phyloP scores from a whole-genome alignment of 805 yeast genomes.

The Debaryomyces prosopidis region DNA sequence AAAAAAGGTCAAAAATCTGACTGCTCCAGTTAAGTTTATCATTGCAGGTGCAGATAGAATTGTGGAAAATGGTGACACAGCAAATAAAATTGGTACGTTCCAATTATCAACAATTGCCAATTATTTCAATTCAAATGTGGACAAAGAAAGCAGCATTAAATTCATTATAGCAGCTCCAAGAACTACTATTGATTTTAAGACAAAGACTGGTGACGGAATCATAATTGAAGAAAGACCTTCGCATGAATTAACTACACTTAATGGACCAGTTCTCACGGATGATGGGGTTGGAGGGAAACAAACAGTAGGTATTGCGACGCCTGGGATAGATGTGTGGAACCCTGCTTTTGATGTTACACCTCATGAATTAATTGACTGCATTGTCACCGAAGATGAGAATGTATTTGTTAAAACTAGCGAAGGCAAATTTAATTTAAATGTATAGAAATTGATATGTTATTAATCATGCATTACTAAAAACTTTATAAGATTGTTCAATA shows the following conservation, averaged over 20 bases:
- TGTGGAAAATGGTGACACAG: constrained; percentile 91
- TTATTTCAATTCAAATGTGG: constrained; percentile 29
- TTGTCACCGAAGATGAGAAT: constrained; percentile 78
- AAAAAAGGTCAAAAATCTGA: constrained; percentile 20
- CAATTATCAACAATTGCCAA: constrained; percentile 79
- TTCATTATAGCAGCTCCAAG: constrained; percentile 95
- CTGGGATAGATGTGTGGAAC: constrained; percentile 86
- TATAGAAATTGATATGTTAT: not conserved
- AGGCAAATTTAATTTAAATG: constrained; percentile 51
- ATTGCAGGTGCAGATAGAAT: constrained; percentile 96
- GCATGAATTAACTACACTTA: constrained; percentile 71
- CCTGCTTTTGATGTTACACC: constrained; percentile 97
- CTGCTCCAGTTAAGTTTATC: constrained; percentile 78
- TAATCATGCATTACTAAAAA: not conserved
- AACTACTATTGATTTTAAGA: constrained; percentile 78
- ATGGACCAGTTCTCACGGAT: constrained; percentile 50
- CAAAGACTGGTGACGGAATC: constrained; percentile 70
- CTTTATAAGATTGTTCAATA: not conserved
- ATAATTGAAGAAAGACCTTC: constrained; percentile 87
- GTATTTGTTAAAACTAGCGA: constrained; percentile 45
- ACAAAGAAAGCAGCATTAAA: constrained; percentile 44
- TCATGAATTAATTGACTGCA: constrained; percentile 75
- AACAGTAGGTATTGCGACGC: constrained; percentile 81
- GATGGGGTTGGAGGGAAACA: constrained; percentile 35
- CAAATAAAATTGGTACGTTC: constrained; percentile 94